Evolutionary conservation across 2,329 filamentous ascomycete genomes (phyloP), one percentile per base, ranked within the genome.

Genomic region (Colletotrichum godetiae): DNA sequence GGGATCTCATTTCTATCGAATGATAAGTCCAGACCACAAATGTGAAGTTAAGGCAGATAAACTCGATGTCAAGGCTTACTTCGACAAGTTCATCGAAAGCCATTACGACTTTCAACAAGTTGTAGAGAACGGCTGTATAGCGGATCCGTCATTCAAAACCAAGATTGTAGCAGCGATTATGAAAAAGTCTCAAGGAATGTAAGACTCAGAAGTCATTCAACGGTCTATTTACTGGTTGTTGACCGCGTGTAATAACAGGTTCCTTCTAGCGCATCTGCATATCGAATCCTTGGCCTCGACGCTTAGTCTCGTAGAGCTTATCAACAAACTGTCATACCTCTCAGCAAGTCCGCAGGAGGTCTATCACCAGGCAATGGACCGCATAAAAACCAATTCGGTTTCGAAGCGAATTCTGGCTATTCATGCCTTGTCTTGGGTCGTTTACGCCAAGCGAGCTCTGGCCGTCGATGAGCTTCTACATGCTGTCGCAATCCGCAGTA

Each of bases 111-210:
- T 71, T 5, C 56, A 60, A 7, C n/a, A 12, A 2, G 27, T 66
- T 5, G 35, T 71, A 2, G 46, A 59, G 10, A 53, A 42, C 13
- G 68, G 61, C 8, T 12, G 42, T 12, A 35, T 27, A 10, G 24
- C 15, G 19, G 42, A 69, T 11, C 11, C 66, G 1, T 58, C 13
- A 4, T 69, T 69, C 22, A 24, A 35, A 35, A 13, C 29, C 12
- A 52, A 58, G 24, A 11, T 24, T 7, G 1, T 63, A 22, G n/a
- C 3, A 5, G 49, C 55, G 8, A 49, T 69, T 1, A 29, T 52
- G 8, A 15, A 64, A 13, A 69, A 49, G 27, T 69, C 63, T 22
- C 61, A 71, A 22, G 68, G 68, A 27, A 67, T 67, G 68, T 55
- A 59, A 37, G 62, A 46, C 37, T 15, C 1, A 6, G 37, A 15